Percentiles rank a stretch among this genome's conserved stretches.
Conservation (phyloP, 2,329 filamentous ascomycete genomes). For the Zymoseptoria pseudotritici region DNA sequence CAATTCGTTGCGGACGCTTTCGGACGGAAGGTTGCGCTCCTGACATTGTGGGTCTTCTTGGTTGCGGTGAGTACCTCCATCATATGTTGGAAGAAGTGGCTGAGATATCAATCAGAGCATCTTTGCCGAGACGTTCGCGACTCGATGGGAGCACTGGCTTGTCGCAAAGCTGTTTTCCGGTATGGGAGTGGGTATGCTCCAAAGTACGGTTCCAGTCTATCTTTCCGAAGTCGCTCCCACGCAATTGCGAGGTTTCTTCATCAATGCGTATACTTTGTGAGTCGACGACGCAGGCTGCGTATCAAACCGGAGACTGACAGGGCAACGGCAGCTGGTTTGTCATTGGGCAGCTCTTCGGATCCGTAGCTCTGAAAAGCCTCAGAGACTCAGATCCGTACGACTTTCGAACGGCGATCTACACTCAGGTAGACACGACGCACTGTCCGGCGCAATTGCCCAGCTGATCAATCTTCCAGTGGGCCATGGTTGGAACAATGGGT, state of each 20-base stretch:
- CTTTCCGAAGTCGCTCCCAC: constrained; percentile 38
- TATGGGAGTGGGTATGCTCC: constrained; percentile 38
- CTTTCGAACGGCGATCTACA: constrained; percentile 37
- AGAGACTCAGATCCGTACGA: constrained; percentile 24
- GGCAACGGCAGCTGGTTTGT: constrained; percentile 33
- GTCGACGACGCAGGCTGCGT: neutral
- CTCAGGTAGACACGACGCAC: constrained; percentile 24
- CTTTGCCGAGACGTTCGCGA: constrained; percentile 33
- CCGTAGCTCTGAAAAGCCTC: constrained; percentile 35
- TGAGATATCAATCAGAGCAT: constrained; percentile 22
- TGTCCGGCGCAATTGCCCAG: neutral
- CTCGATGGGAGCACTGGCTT: constrained; percentile 36
- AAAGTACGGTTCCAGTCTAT: constrained; percentile 37
- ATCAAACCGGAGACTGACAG: neutral
- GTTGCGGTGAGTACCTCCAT: constrained; percentile 10
- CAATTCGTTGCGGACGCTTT: constrained; percentile 32
- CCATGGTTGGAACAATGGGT: constrained; percentile 36
- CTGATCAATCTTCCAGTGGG: constrained; percentile 26
- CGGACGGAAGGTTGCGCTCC: constrained; percentile 32
- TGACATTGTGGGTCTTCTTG: constrained; percentile 32
- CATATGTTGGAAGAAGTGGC: neutral
- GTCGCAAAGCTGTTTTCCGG: constrained; percentile 27
- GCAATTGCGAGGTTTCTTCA: constrained; percentile 33
- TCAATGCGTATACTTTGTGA: constrained; percentile 36
- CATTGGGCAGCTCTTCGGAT: constrained; percentile 38